A percentile compares a stretch with the other conserved stretches of the same genome.
Evolutionary conservation across 768 basidiomycete genomes (phyloP).

Genomic region (Filobasidium wieringae): DNA sequence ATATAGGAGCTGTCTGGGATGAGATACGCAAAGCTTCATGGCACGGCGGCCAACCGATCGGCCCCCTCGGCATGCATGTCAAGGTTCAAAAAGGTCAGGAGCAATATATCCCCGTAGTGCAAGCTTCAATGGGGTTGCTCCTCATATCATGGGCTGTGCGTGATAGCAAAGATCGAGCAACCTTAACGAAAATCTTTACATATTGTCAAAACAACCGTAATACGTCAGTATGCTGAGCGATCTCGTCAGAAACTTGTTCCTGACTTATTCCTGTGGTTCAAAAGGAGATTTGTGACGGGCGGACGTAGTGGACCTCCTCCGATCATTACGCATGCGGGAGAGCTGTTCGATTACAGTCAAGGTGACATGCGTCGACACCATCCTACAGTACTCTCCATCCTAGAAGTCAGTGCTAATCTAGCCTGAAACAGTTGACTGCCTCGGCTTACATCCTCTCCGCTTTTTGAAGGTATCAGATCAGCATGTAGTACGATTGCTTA

Average conservation of each 20-base stretch:
- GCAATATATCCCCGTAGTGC: slow-evolving; percentile 59
- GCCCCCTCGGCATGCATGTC: slow-evolving; percentile 66
- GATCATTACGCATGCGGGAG: slow-evolving; percentile 45
- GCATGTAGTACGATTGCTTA: slow-evolving; percentile 64
- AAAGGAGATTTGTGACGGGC: slow-evolving; percentile 48
- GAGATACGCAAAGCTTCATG: slow-evolving; percentile 30
- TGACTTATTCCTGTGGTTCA: neutral
- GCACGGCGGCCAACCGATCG: slow-evolving; percentile 32
- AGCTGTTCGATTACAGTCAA: slow-evolving; percentile 64
- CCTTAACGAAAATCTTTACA: slow-evolving; percentile 48
- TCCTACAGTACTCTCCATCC: slow-evolving; percentile 65
- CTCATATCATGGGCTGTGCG: slow-evolving; percentile 67
- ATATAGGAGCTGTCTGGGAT: slow-evolving; percentile 21
- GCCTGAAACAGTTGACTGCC: neutral
- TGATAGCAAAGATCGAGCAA: slow-evolving; percentile 51
- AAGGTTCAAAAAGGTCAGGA: slow-evolving; percentile 52
- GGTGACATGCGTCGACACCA: slow-evolving; percentile 59
- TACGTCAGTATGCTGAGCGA: slow-evolving; percentile 13
- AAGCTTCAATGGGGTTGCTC: slow-evolving; percentile 46
- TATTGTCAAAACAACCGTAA: neutral
- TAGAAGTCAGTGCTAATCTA: slow-evolving; percentile 60
- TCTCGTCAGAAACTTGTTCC: too few relatives aligned
- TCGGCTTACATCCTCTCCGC: neutral
- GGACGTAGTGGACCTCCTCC: slow-evolving; percentile 36
- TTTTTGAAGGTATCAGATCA: slow-evolving; percentile 54